Base-by-base conservation (phyloP, 2,329 filamentous ascomycete species). In the Cladosporium sp. region DNA sequence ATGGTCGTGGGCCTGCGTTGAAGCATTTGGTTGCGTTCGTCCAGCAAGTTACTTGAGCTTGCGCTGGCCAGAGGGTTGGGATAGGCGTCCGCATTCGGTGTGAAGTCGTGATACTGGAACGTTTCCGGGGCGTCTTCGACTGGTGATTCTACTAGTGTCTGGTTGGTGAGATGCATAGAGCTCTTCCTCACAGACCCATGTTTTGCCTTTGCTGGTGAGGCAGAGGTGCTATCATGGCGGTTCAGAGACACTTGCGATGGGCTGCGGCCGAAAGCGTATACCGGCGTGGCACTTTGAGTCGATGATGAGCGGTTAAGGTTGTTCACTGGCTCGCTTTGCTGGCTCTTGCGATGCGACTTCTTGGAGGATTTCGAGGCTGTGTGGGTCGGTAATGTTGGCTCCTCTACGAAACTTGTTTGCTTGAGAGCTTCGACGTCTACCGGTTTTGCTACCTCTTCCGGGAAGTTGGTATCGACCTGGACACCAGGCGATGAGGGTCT, bases 1-100 rank as follows among this genome's bases (percentile, higher is more conserved):
- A 72, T 72, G 4, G 73, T 70, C 2, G 74, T 74, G 11, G 71
- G 64, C 20, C 72, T 69, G 54, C 73, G 75, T 17, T 72, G 75
- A 22, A 86, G 70, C 61, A 83, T 76, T 20, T 73, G 75, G 63
- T 84, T 80, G 2, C 84, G 79, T 65, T 82, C 78, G 6, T 80
- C 78, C 54, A 86, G 75, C 2, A 86, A 75, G 14, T 83, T 83
- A 59, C 25, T 20, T 42, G 43, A 22, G 43, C 55, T 43, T 51
- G 59, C 14, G 57, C 42, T 60, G 52, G 52, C 62, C 55, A 47
- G 25, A 20, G 38, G 59, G 5, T 54, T 42, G 28, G 30, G 8
- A 17, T 43, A 40, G 3, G 49, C 20, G 40, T 22, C 30, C 19
- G 28, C 15, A 8, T 20, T 50, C 30, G 51, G 28, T 25, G 37